Evolutionary conservation across 2,329 filamentous ascomycete genomes (phyloP).

Genomic region (Ilyonectria sp.): DNA sequence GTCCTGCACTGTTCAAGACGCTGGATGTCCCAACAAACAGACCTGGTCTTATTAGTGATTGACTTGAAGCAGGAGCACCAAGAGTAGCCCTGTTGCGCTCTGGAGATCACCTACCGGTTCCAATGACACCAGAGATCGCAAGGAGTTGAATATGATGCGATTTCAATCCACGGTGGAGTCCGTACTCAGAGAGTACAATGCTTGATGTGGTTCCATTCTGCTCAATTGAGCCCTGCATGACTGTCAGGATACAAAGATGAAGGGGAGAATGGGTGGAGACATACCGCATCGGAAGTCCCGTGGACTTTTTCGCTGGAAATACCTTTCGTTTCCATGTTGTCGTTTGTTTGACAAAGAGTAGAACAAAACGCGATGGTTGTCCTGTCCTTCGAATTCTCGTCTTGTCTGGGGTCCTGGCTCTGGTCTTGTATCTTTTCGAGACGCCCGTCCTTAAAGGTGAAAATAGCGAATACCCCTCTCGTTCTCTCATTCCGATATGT

Average conservation of each 20-base stretch:
- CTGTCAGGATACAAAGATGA: not conserved
- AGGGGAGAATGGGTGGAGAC: no score
- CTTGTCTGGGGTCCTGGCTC: not conserved
- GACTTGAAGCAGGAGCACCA: not conserved
- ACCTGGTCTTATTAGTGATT: not conserved
- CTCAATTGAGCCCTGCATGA: slow-evolving; percentile 4
- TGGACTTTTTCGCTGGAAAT: not conserved
- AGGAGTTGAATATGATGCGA: slow-evolving; percentile 20
- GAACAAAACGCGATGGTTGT: not conserved
- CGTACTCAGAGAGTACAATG: slow-evolving; percentile 10
- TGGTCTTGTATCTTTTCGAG: not conserved
- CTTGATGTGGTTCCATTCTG: slow-evolving; percentile 10
- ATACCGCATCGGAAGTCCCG: slow-evolving; percentile 7
- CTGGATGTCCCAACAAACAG: slow-evolving; percentile 17
- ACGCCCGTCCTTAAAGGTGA: no score
- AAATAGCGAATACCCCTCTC: not conserved
- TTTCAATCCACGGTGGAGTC: slow-evolving; percentile 18
- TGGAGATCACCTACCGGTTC: slow-evolving; percentile 3
- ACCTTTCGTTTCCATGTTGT: not conserved
- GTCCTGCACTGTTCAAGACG: slow-evolving; percentile 16
- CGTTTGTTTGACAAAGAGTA: not conserved
- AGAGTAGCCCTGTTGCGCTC: not conserved
- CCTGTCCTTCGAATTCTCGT: not conserved
- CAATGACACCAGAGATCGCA: slow-evolving; percentile 20
- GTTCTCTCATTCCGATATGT: not conserved